Percentiles rank a stretch among this genome's conserved stretches.
These are phyloP conservation scores for Aureobasidium melanogenum DNA, from an alignment of 2,329 filamentous ascomycete species.

Conservation along the genomic window DNA sequence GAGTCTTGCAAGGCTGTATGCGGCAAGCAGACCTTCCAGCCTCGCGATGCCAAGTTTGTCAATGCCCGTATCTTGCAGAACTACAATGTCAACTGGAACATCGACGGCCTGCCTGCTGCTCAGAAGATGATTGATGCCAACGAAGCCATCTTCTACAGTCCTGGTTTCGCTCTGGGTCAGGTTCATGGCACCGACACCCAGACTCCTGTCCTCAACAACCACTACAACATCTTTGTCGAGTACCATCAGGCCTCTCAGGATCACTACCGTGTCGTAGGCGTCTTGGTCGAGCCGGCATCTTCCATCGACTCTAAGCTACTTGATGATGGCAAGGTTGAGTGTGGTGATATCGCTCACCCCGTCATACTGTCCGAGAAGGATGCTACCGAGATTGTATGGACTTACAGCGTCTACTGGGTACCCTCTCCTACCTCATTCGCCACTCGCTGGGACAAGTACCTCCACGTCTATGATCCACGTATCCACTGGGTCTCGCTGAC, in stretches of 20 bases:
- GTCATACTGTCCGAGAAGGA: conserved; percentile 58
- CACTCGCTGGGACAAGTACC: conserved; percentile 96
- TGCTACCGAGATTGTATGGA: conserved; percentile 64
- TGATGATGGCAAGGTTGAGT: conserved; percentile 51
- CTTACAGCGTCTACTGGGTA: conserved; percentile 87
- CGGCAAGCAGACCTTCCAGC: conserved; percentile 54
- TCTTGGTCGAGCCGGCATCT: conserved; percentile 77
- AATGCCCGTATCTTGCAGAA: conserved; percentile 74
- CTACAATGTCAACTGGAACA: conserved; percentile 91
- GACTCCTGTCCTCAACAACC: conserved; percentile 69
- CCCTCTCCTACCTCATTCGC: conserved; percentile 83
- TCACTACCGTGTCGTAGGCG: conserved; percentile 82
- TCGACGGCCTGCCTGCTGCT: conserved; percentile 87
- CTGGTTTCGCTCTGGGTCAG: conserved; percentile 68
- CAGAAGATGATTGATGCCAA: conserved; percentile 70
- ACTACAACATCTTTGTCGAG: conserved; percentile 89
- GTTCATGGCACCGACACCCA: conserved; percentile 57
- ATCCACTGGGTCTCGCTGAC: conserved; percentile 99
- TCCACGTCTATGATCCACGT: conserved; percentile 94
- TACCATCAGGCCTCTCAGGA: conserved; percentile 71
- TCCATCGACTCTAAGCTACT: conserved; percentile 48
- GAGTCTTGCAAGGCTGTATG: conserved; percentile 82
- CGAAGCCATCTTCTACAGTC: conserved; percentile 77
- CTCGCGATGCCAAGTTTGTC: conserved; percentile 64
- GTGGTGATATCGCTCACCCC: conserved; percentile 47